phyloP scores from a whole-genome alignment of 495 filamentous ascomycete species.

The Rusavskia elegans region DNA sequence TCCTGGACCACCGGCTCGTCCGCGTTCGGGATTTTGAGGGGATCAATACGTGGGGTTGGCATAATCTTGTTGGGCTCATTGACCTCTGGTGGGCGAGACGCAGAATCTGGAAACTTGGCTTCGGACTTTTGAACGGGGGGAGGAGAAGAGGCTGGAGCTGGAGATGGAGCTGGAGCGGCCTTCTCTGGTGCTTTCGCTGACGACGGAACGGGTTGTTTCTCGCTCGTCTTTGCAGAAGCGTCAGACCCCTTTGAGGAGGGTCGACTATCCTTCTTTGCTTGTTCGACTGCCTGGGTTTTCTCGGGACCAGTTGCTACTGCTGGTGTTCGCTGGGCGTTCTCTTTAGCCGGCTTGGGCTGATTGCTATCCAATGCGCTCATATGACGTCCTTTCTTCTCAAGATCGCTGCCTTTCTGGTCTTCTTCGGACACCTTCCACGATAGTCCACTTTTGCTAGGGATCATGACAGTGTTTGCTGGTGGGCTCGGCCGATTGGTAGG shows the following conservation, averaged over 20 bases:
- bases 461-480: constrained; percentile 57
- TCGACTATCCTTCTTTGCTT: constrained; percentile 26
- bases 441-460: constrained; percentile 72
- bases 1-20: constrained; percentile 81
- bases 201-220: constrained; percentile 8
- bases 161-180: not conserved
- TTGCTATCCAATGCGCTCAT: constrained; percentile 25
- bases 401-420: constrained; percentile 25
- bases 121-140: constrained; percentile 14
- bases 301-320: constrained; percentile 20
- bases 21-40: constrained; percentile 52
- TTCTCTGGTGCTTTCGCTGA: constrained; percentile 15
- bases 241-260: constrained; percentile 20
- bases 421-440: constrained; percentile 63
- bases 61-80: constrained; percentile 42
- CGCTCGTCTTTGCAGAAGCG: constrained; percentile 12
- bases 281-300: constrained; percentile 21
- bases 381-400: constrained; percentile 29
- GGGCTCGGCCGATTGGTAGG: constrained; percentile 29
- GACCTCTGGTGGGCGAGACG: constrained; percentile 30
- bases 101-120: constrained; percentile 10
- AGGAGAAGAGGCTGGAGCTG: constrained; percentile 5
- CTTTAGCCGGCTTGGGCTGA: constrained; percentile 13
- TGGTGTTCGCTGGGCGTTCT: constrained; percentile 17
- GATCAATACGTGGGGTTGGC: constrained; percentile 52